A percentile compares a stretch with the other conserved stretches of the same genome.
These are phyloP conservation scores for Gossypium arboreum DNA, from an alignment of 345 rosid genomes.

Conservation along the genomic window DNA sequence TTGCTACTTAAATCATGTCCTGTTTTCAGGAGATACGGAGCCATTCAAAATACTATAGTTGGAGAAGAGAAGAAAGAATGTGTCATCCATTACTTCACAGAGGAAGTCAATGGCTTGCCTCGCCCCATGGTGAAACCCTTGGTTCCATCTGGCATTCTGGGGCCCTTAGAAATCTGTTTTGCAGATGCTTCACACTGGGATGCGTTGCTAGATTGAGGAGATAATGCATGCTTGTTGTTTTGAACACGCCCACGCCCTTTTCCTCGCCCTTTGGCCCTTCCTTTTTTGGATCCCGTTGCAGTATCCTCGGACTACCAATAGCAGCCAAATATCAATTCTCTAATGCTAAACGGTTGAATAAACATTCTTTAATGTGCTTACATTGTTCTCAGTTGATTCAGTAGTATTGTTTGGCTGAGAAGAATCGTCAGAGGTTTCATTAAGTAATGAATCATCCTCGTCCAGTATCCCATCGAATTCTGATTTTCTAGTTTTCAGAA, in stretches of 20 bases:
- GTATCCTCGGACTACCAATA: slow-evolving; percentile 31
- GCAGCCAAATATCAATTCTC: not conserved
- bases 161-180: slow-evolving; percentile 55
- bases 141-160: slow-evolving; percentile 91
- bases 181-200: slow-evolving; percentile 37
- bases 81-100: not conserved
- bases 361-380: slow-evolving; percentile 16
- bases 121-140: slow-evolving; percentile 85
- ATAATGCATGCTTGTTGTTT: slow-evolving; percentile 42
- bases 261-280: slow-evolving; percentile 63
- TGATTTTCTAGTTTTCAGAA: slow-evolving; percentile 61
- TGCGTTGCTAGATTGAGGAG: slow-evolving; percentile 32
- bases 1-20: not conserved
- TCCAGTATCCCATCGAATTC: slow-evolving; percentile 67
- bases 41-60: not conserved
- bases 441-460: slow-evolving; percentile 42
- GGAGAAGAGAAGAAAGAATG: not conserved
- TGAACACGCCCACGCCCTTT: slow-evolving; percentile 63
- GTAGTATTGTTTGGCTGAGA: slow-evolving; percentile 38
- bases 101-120: slow-evolving; percentile 52
- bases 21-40: slow-evolving; percentile 9
- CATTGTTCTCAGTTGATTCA: slow-evolving; percentile 51
- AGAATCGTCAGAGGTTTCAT: slow-evolving; percentile 48
- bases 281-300: slow-evolving; percentile 39
- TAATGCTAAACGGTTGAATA: not conserved